Percentiles rank a stretch among this genome's conserved stretches.
phyloP scores from a whole-genome alignment of 306 rosid genomes.

The Biancaea sappan region DNA sequence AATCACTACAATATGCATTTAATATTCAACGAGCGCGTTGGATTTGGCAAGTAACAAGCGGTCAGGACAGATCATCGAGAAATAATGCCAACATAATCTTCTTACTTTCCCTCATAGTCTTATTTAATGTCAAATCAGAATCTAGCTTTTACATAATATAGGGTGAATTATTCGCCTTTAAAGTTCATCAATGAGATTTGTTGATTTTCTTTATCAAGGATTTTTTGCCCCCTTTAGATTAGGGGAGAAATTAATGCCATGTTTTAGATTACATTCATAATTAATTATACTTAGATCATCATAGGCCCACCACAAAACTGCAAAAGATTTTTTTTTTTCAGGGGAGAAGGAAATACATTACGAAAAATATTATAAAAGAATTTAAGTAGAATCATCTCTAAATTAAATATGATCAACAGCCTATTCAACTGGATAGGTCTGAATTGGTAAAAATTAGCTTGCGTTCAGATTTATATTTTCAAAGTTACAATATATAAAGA shows the following conservation, averaged over 20 bases:
- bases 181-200: neutral
- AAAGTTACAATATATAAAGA: too few species aligned
- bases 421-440: too few species aligned
- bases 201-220: neutral
- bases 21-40: neutral
- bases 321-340: neutral
- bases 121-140: conserved; percentile 14
- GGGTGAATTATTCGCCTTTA: neutral
- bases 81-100: neutral
- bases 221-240: neutral
- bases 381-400: too few species aligned
- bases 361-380: too few species aligned
- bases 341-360: neutral
- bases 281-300: neutral
- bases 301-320: neutral
- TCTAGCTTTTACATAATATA: conserved; percentile 9
- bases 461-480: too few species aligned
- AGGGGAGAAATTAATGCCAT: neutral
- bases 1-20: neutral
- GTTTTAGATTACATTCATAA: neutral
- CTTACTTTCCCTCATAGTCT: neutral
- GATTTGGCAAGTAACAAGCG: neutral
- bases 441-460: too few species aligned
- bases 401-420: too few species aligned
- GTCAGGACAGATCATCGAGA: neutral